A percentile compares a stretch with the other conserved stretches of the same genome.
These are phyloP conservation scores for Leccinum subgranulosum DNA, from an alignment of 768 basidiomycete genomes.

Conservation along the genomic window DNA sequence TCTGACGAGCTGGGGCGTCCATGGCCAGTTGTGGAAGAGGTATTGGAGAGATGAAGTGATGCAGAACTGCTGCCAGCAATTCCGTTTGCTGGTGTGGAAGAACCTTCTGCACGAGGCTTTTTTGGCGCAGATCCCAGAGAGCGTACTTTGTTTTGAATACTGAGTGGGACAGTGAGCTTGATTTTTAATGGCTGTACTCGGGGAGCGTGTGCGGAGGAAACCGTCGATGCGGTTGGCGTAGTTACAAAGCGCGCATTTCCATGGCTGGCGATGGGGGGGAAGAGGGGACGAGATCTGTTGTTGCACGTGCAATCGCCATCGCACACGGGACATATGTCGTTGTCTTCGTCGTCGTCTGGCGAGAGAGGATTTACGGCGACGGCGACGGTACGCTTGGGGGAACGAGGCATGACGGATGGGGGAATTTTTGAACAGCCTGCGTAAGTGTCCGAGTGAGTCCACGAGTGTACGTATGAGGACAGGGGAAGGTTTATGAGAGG, in stretches of 20 bases:
- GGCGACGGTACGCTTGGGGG: conserved; percentile 67
- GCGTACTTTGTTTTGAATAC: conserved; percentile 46
- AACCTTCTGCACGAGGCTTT: conserved; percentile 26
- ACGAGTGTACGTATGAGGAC: conserved; percentile 22
- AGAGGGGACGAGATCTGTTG: conserved; percentile 39
- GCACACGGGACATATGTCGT: conserved; percentile 88
- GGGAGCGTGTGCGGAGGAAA: conserved; percentile 30
- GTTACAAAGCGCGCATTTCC: conserved; percentile 38
- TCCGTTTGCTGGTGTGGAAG: conserved; percentile 35
- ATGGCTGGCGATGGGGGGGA: conserved; percentile 27
- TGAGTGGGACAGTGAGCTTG: conserved; percentile 64
- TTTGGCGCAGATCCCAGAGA: conserved; percentile 24
- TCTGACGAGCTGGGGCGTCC: conserved; percentile 19
- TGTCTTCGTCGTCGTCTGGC: conserved; percentile 58
- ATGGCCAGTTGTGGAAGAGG: conserved; percentile 29
- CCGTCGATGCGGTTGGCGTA: conserved; percentile 37
- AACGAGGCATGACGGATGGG: conserved; percentile 62
- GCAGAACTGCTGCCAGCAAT: conserved; percentile 29
- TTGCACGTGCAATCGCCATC: conserved; percentile 84
- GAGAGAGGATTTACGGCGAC: conserved; percentile 34
- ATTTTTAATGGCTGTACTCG: conserved; percentile 54
- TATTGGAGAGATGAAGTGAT: conserved; percentile 5
- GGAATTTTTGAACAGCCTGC: conserved; percentile 46
- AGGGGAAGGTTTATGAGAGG: conserved; percentile 25
- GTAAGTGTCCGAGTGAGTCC: conserved; percentile 18